These are phyloP conservation scores for Fragilaria radians DNA, from an alignment of 108 stramenopile species.

Conservation along the genomic window DNA sequence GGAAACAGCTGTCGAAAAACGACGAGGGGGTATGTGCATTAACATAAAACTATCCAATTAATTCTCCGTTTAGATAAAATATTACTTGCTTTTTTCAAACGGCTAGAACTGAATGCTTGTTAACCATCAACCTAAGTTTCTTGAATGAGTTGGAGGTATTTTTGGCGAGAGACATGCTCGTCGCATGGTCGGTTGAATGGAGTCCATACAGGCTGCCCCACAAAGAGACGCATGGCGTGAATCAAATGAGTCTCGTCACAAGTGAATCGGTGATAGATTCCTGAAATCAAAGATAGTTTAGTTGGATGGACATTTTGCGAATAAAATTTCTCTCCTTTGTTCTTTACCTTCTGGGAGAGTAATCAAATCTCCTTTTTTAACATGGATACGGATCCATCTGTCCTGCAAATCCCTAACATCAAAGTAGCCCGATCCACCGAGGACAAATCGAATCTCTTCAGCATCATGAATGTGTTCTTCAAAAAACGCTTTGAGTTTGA, in stretches of 20 bases:
- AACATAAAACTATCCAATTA: too few relatives aligned
- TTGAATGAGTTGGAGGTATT: constrained; percentile 50
- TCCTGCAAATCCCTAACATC: constrained; percentile 79
- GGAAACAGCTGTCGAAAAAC: too few relatives aligned
- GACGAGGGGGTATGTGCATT: too few relatives aligned
- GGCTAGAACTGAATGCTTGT: too few relatives aligned
- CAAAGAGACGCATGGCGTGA: constrained; percentile 93
- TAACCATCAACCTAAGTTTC: constrained; percentile 16
- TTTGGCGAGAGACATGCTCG: constrained; percentile 67
- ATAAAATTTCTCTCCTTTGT: too few relatives aligned
- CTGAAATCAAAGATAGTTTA: too few relatives aligned
- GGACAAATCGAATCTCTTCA: constrained; percentile 94
- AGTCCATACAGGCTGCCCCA: constrained; percentile 95
- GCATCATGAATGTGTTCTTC: constrained; percentile 97
- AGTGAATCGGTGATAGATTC: constrained; percentile 77
- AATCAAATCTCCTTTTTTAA: constrained; percentile 94
- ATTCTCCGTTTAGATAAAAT: too few relatives aligned
- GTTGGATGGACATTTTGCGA: too few relatives aligned
- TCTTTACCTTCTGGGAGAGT: constrained; percentile 87
- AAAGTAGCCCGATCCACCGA: constrained; percentile 87
- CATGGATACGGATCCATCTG: constrained; percentile 88
- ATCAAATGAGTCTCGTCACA: constrained; percentile 80
- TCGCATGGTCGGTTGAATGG: constrained; percentile 90
- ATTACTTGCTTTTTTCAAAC: too few relatives aligned
- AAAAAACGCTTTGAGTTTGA: constrained; percentile 89